Base-by-base conservation (phyloP, 2,329 filamentous ascomycete genomes). In the Penicillium italicum region DNA sequence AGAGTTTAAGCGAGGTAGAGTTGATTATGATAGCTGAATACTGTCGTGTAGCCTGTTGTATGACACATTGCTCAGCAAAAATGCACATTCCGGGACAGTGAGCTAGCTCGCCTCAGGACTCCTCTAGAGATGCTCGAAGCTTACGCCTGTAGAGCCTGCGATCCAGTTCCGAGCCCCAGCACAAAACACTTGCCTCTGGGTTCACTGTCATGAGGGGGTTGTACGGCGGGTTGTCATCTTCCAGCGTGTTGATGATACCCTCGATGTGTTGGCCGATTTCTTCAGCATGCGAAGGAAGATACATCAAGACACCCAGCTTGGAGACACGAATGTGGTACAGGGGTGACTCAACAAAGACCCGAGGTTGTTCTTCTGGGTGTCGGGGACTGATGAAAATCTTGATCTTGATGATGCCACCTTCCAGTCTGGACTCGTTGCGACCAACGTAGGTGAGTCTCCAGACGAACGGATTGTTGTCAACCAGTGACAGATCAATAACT, bases 401-500 rank as follows among this genome's bases (percentile, higher is more conserved):
- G 71, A 97, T 87, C 58, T 84, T 85, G 77, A 97, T 93, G 58
- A 97, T 82, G 2, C 93, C 91, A 16, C 92, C 93, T 65, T 97
- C 93, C 2, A 97, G 83, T 63, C 96, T 91, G 6, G 91, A 96
- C 88, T 94, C 95, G 0, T 91, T 90, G 52, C 87, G 84, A 26
- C 94, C 94, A 69, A 97, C 95, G 70, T 96, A 92, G 1, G 90
- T 94, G 57, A 97, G 72, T 20, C 82, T 74, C 94, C 94, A 97
- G 20, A 93, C 80, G 68, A 97, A 97, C 0, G 93, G 92, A 66
- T 97, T 97, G 37, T 81, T 83, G 61, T 94, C 81, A 30, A 89
- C 86, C 7, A 97, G 78, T 53, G 86, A 83, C 36, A 97, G 77
- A 63, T 91, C 87, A 55, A 90, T 87, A 28, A 85, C 80, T 26